phyloP scores from a whole-genome alignment of 345 rosid species.

The Trapa incisa region DNA sequence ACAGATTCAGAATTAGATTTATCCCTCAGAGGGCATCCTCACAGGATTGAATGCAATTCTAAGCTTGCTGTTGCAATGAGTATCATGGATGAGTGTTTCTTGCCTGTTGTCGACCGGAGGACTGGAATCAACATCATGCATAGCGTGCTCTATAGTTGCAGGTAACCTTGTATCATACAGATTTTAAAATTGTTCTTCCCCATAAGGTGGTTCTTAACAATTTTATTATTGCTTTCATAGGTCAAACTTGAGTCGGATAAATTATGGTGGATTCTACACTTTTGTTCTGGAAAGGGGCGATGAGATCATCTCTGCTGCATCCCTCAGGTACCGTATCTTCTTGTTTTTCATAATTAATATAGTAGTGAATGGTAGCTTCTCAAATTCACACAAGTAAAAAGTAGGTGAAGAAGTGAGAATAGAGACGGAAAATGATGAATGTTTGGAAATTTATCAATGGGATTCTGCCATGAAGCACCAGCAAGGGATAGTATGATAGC shows the following conservation, averaged over 20 bases:
- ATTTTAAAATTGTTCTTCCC: background rate
- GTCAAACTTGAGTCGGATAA: conserved; percentile 71
- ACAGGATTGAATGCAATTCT: conserved; percentile 57
- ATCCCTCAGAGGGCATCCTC: conserved; percentile 32
- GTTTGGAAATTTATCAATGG: background rate
- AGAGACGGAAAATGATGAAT: background rate
- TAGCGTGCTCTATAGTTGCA: conserved; percentile 62
- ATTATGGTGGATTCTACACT: conserved; percentile 65
- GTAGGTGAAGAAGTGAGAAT: background rate
- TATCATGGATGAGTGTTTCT: conserved; percentile 88
- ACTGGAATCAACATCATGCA: conserved; percentile 69
- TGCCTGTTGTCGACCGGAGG: conserved; percentile 66
- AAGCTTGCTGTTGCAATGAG: conserved; percentile 64
- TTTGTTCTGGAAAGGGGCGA: conserved; percentile 83
- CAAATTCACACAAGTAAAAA: background rate
- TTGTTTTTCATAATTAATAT: conserved; percentile 3
- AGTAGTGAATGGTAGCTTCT: background rate
- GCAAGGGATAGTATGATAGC: too few relatives aligned
- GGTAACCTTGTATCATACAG: conserved; percentile 27
- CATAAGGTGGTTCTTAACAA: background rate
- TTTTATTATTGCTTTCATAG: conserved; percentile 21
- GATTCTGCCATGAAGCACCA: too few relatives aligned
- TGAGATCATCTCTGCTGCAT: conserved; percentile 71
- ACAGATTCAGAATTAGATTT: conserved; percentile 38
- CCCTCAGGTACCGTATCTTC: conserved; percentile 44